Evolutionary conservation across 75 land plant species (phyloP).

Genomic region (Ceratopteris richardii): DNA sequence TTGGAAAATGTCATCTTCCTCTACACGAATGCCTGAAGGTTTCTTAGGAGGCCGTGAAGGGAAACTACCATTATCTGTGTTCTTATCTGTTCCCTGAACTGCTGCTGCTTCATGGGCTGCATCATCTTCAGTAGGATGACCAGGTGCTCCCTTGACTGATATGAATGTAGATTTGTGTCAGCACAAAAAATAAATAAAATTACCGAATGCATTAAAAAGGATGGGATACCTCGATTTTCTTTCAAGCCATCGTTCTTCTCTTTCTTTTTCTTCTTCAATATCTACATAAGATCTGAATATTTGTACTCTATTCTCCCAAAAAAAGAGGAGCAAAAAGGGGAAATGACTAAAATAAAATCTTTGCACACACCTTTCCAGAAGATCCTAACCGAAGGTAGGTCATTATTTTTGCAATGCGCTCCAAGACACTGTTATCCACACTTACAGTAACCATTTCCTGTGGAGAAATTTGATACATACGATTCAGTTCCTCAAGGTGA

Average conservation of each 20-base stretch:
- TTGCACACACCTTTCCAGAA: constrained; percentile 60
- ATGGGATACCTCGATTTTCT: neutral
- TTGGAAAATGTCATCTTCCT: constrained; percentile 91
- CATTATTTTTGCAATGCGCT: constrained; percentile 97
- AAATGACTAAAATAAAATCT: neutral
- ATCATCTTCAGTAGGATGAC: constrained; percentile 37
- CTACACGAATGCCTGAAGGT: constrained; percentile 28
- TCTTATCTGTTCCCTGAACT: constrained; percentile 29
- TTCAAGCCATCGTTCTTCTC: constrained; percentile 44
- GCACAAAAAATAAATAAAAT: too few relatives aligned
- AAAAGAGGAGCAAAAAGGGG: neutral
- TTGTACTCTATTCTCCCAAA: neutral
- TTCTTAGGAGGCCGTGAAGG: constrained; percentile 56
- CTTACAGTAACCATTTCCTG: constrained; percentile 96
- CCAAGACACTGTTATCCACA: constrained; percentile 94
- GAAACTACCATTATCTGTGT: constrained; percentile 35
- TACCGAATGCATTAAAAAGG: neutral
- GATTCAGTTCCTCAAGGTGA: neutral
- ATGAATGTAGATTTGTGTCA: too few relatives aligned
- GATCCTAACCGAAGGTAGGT: constrained; percentile 97
- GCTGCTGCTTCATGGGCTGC: constrained; percentile 30
- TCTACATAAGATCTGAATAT: constrained; percentile 20
- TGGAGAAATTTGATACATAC: neutral
- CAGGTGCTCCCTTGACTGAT: constrained; percentile 38
- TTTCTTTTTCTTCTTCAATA: constrained; percentile 92